Evolutionary conservation across 768 basidiomycete species (phyloP), one percentile per base, ranked within the genome.

Genomic region (Cantharellus anzutake): DNA sequence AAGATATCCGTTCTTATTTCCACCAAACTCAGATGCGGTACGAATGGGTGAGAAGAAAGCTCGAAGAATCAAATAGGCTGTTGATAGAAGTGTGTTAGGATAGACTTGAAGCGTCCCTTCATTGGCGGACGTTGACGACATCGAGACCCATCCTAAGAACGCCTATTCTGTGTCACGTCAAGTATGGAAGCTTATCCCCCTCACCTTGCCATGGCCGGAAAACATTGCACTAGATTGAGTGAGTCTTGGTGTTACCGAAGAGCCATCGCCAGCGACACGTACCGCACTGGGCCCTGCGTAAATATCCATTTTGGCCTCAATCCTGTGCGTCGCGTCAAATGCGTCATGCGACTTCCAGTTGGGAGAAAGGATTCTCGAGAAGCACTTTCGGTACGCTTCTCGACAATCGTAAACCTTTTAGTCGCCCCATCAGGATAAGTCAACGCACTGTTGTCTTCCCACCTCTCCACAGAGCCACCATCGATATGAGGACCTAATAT

Each of bases 401-500:
- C 11, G 44, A 48, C 44, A 29, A 48, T 48, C 29, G 44, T 11
- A 1, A 48, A 11, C 44, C 11, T 48, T 48, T 11, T 29, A 48
- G 44, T 48, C 1, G 44, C 44, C 11, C 11, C 44, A 48, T 29
- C 44, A 29, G 11, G 1, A 48, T 29, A 29, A 48, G 44, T 48
- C 44, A 1, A 55, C 52, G 11, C 35, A 55, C 52, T 55, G 7
- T 73, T 68, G 67, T 86, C 81, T 68, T 84, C 80, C 82, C 81
- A 83, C 7, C 88, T 74, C 68, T 91, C 87, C 37, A 87, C 79
- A 0, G 78, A 70, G 4, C 85, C 85, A 4, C 86, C 86, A 78
- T 71, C 83, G 72, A 61, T 77, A 58, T 71, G 70, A 0, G 56
- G 40, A 16, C 59, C 60, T 5, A 65, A 57, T 7, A 41, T 5